Evolutionary conservation across 768 basidiomycete genomes (phyloP), one percentile per base, ranked within the genome.

Genomic region (Polyporus arcularius): DNA sequence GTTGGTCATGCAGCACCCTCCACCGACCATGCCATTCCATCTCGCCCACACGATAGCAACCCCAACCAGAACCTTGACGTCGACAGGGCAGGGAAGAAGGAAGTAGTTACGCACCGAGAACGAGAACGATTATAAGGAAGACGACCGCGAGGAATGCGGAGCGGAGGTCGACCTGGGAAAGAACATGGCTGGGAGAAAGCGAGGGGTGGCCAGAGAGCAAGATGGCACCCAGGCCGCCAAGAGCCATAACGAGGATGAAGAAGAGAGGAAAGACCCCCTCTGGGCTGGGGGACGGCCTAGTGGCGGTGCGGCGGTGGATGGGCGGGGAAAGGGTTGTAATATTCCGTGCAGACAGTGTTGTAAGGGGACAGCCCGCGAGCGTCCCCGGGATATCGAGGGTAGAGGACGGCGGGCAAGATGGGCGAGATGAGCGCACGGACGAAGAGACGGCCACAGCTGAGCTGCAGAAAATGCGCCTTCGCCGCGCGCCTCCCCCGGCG

Each of bases 101-200:
- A 47, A 59, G 60, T 46, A 48, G 65, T 51, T 50, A 76, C 85
- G 58, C 66, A 91, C 92, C 92, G 50, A 94, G 80, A 67, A 92
- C 80, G 67, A 89, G 79, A 66, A 85, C 70, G 67, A 92, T 80
- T 68, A 87, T 84, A 73, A 82, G 75, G 68, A 88, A 84, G 66
- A 92, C 81, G 70, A 88, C 76, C 59, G 84, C 79, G 67, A 85
- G 86, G 74, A 93, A 80, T 68, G 90, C 77, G 65, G 88, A 87
- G 75, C 84, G 83, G 71, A 89, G 74, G 71, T 89, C 88, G 57
- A 84, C 79, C 70, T 83, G 84, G 64, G 79, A 79, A 65, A 82
- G 73, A 64, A 86, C 72, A 54, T 57, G 58, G 49, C 56, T 48
- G 26, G 55, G 42, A 2, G 62, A 78, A 63, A 83, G 77, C 65